Evolutionary conservation across 306 rosid species (phyloP), one percentile per base, ranked within the genome.

Genomic region (Oemleria cerasiformis): DNA sequence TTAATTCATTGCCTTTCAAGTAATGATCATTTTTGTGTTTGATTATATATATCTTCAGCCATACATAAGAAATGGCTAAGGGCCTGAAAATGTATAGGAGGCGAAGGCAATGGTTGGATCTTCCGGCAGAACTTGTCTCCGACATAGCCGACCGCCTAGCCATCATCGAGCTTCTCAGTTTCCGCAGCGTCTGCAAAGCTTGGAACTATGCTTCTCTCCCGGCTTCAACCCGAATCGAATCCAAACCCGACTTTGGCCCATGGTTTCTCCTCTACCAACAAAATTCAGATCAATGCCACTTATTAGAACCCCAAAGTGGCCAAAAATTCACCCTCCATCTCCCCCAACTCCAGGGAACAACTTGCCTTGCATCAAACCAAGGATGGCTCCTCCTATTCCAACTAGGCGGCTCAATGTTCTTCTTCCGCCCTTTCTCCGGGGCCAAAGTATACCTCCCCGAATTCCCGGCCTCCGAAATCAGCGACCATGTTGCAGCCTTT

Each of bases 371-470:
- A 23, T 81, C 88, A 0, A 9, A 34, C 16, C 50, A 10, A 36
- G 84, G 84, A 36, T 80, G 87, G 84, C 64, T 80, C 20, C 80
- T 84, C 17, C 0, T 84, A 3, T 63, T 71, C 58, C 6, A 49
- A 1, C 3, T 19, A 6, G 49, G 10, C 40, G 68, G 70, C 10
- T 54, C 80, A 1, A 8, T 77, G 34, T 77, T 80, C 74, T 75
- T 79, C 75, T 73, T 76, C 14, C 59, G 70, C 49, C 82, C 84
- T 1, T 71, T 83, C 41, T 73, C 84, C 0, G 39, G 23, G 0
- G 39, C 76, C 7, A 65, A 44, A 59, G 51, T 79, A 45, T 63
- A 66, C 17, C 84, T 83, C 30, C 82, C 84, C 6, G 17, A 9
- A 0, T 58, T 65, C 48, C 80, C 84, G 1, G 7, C 23, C 19